Base-by-base conservation (phyloP, 2,329 filamentous ascomycete genomes). In the Phaeosphaeria sp. region DNA sequence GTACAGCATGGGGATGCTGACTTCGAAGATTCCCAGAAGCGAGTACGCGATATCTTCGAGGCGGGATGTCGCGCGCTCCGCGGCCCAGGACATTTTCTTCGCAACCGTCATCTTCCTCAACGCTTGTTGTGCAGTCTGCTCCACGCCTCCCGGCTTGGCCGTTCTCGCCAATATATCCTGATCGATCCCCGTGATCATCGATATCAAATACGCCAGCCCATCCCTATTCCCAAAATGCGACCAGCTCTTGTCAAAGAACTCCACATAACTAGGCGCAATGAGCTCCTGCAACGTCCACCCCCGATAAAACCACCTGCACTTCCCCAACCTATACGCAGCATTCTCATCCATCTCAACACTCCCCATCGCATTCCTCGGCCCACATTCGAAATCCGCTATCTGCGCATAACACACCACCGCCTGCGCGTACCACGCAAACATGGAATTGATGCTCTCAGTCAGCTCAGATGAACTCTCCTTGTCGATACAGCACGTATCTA, bases 1-100 rank as follows among this genome's bases (percentile, higher is more conserved):
- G 22, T 47, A 47, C 20, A 47, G 44, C 44, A 47, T 21, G 17
- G 44, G 44, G n/a, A 47, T 47, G 44, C 27, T 47, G 44, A 47
- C 24, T 21, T 24, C 30, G 11, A 36, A 36, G 30, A 36, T 36
- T 3, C 30, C 30, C 3, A 36, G 30, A 6, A 36, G 11, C 8
- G 9, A 27, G 17, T 47, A 47, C 7, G 44, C 44, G 9, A 22
- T 15, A 20, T 47, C 44, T n/a, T 47, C 44, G 8, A 47, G 6
- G 9, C 20, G 11, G 22, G 6, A 27, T 9, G 44, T 47, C 27
- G 9, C 6, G 9, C 44, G 21, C 17, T 13, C 24, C 7, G 9
- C 44, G 13, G 44, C 44, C 22, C 44, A 47, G 6, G 44, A 47
- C 44, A 47, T 47, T 20, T 24, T 47, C 22, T 24, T 47, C 20